Evolutionary conservation across 176 grass and related monocot species (phyloP).

Genomic region (Musa troglodytarum): DNA sequence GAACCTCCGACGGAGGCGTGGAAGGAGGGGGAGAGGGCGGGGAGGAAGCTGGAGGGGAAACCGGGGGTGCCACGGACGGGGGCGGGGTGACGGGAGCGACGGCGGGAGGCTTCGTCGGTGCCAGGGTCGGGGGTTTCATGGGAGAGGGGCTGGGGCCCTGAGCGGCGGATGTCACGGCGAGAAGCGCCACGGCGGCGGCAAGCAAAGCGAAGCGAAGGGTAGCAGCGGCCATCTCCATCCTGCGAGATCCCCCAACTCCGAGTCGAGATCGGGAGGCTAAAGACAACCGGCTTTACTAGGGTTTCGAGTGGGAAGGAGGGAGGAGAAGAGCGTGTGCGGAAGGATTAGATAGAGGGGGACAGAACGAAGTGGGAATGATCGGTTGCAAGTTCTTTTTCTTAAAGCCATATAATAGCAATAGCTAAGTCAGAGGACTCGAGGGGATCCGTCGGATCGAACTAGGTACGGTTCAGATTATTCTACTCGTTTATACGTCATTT

Average conservation of each 20-base stretch:
- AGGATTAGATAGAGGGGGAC: neutral
- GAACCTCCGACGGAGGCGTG: too few species aligned
- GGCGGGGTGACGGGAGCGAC: neutral
- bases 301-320: neutral
- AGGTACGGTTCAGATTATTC: too few species aligned
- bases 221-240: neutral
- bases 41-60: neutral
- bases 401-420: too few species aligned
- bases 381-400: too few species aligned
- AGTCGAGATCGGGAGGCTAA: neutral
- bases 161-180: slow-evolving; percentile 5
- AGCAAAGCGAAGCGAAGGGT: neutral
- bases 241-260: neutral
- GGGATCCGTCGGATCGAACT: too few species aligned
- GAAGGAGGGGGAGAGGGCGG: neutral
- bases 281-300: neutral
- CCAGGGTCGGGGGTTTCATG: neutral
- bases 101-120: neutral
- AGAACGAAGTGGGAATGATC: neutral
- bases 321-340: neutral
- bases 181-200: neutral
- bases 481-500: neutral
- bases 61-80: neutral
- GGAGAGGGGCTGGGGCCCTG: slow-evolving; percentile 15
- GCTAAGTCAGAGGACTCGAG: too few species aligned